A percentile compares a stretch with the other conserved stretches of the same genome.
Evolutionary conservation across 2,329 filamentous ascomycete species (phyloP).

Genomic region (Fusarium sulawesiense): DNA sequence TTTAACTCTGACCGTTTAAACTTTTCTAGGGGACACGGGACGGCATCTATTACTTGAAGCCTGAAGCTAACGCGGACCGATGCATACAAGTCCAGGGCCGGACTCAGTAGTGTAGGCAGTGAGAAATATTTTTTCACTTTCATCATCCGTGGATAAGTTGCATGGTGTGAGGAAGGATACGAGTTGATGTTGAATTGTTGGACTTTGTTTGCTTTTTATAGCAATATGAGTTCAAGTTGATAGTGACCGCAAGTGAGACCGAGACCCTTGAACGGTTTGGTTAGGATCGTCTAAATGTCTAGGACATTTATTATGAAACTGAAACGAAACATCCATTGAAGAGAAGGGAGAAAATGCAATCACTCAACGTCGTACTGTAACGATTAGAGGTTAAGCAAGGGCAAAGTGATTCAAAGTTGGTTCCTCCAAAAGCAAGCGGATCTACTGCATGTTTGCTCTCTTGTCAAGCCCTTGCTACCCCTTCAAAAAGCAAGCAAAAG

Average conservation of each 20-base stretch:
- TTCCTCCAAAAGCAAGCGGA: not conserved
- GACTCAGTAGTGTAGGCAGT: slow-evolving; percentile 5
- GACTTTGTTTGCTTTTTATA: slow-evolving; percentile 4
- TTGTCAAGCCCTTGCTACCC: slow-evolving; percentile 29
- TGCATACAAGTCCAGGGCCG: slow-evolving; percentile 16
- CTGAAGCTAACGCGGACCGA: slow-evolving; percentile 39
- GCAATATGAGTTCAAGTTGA: not conserved
- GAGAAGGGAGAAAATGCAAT: not conserved
- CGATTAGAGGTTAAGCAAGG: not conserved
- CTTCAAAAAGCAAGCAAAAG: slow-evolving; percentile 21
- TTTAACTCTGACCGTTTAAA: slow-evolving; percentile 13
- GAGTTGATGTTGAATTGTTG: slow-evolving; percentile 2
- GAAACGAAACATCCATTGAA: not conserved
- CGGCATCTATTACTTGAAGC: slow-evolving; percentile 24
- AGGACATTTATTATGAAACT: slow-evolving; percentile 24
- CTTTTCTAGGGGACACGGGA: slow-evolving; percentile 16
- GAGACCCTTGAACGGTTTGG: slow-evolving; percentile 7
- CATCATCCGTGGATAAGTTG: not conserved
- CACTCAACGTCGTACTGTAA: not conserved
- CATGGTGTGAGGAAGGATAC: not conserved
- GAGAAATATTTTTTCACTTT: not conserved
- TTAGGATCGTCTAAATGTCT: slow-evolving; percentile 5
- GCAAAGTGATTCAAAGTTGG: not conserved
- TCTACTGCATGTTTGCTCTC: slow-evolving; percentile 3
- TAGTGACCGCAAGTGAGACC: slow-evolving; percentile 9